These are phyloP conservation scores for Yarrowia deformans DNA, from an alignment of 805 yeast species.

Conservation along the genomic window DNA sequence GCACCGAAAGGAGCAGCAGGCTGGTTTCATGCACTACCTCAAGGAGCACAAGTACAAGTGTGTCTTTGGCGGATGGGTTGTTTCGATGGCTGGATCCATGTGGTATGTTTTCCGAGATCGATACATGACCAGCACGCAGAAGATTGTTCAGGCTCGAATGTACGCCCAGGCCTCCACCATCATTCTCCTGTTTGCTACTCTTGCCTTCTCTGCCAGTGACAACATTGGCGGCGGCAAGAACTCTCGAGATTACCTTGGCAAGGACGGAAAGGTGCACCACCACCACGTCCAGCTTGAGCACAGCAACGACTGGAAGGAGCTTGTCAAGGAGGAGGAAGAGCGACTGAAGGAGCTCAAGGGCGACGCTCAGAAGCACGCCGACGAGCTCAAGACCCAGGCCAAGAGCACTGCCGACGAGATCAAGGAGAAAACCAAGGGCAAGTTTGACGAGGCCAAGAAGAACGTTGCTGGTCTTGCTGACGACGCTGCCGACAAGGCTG, in stretches of 20 bases:
- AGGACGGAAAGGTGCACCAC: conserved; percentile 38
- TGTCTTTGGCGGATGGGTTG: conserved; percentile 80
- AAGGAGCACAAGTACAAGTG: conserved; percentile 51
- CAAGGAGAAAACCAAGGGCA: conserved; percentile 38
- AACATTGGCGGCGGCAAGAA: conserved; percentile 13
- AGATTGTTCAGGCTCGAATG: conserved; percentile 89
- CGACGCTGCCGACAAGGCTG: conserved; percentile 25
- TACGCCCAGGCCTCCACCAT: conserved; percentile 89
- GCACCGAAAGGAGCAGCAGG: conserved; percentile 46
- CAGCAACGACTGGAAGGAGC: conserved; percentile 56
- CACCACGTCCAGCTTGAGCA: conserved; percentile 34
- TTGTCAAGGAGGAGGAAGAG: conserved; percentile 56
- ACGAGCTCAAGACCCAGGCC: conserved; percentile 5
- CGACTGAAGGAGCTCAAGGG: conserved; percentile 43
- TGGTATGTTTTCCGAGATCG: conserved; percentile 73
- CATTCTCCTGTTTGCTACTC: conserved; percentile 51
- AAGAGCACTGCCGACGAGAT: conserved; percentile 31
- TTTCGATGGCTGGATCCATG: conserved; percentile 83
- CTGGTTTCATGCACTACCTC: conserved; percentile 20
- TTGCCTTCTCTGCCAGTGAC: conserved; percentile 27
- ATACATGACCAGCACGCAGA: conserved; percentile 76
- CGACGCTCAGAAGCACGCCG: background rate
- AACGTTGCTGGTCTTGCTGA: background rate
- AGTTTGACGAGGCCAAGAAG: conserved; percentile 29
- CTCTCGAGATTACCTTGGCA: conserved; percentile 28